A percentile compares a stretch with the other conserved stretches of the same genome.
Evolutionary conservation across 306 rosid species (phyloP).

Genomic region (Prunus kanzakura): DNA sequence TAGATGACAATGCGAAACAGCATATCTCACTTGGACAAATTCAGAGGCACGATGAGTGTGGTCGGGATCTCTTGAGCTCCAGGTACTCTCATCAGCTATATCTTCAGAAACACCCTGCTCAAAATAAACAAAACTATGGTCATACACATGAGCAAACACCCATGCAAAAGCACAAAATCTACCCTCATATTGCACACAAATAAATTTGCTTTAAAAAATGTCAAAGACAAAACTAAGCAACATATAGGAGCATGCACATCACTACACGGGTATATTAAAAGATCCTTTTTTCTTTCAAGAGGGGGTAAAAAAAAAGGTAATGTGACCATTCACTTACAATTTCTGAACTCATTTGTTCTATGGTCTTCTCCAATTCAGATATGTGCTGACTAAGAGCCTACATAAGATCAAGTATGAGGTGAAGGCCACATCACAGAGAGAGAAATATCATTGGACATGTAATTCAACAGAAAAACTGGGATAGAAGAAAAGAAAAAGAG

Average conservation of each 20-base stretch:
- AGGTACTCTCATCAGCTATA: slow-evolving; percentile 37
- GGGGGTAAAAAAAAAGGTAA: background rate
- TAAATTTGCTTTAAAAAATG: too few relatives aligned
- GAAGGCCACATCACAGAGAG: slow-evolving; percentile 4
- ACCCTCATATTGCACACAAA: too few relatives aligned
- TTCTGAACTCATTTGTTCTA: slow-evolving; percentile 70
- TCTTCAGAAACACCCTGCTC: slow-evolving; percentile 59
- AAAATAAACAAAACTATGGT: slow-evolving; percentile 17
- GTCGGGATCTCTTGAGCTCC: slow-evolving; percentile 32
- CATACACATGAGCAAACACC: background rate
- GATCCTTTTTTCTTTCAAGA: background rate
- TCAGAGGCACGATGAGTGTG: slow-evolving; percentile 39
- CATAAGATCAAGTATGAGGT: slow-evolving; percentile 36
- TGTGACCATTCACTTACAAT: slow-evolving; percentile 50
- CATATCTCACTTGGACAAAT: slow-evolving; percentile 44
- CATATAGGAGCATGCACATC: too few relatives aligned
- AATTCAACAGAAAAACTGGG: background rate
- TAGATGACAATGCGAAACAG: background rate
- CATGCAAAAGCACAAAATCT: background rate
- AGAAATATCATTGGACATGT: slow-evolving; percentile 2
- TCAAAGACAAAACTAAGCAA: too few relatives aligned
- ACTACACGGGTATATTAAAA: too few relatives aligned
- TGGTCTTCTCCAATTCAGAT: slow-evolving; percentile 57
- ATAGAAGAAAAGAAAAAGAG: background rate
- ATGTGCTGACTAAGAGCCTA: slow-evolving; percentile 96